Evolutionary conservation across 2,329 filamentous ascomycete species (phyloP).

Genomic region (Botrytis medusae): DNA sequence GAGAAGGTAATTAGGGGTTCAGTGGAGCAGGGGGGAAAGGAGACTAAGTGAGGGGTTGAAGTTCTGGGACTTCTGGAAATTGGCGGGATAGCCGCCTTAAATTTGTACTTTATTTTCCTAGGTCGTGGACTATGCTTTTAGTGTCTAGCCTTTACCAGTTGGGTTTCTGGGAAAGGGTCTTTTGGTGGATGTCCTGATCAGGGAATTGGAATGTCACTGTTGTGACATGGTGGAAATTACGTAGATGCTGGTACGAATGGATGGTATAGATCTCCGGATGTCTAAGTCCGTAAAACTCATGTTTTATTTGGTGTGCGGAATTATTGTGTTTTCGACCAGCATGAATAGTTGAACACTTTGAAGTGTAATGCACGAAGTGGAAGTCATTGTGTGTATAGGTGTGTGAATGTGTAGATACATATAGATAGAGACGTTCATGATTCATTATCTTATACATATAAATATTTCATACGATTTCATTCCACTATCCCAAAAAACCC

Average conservation of each 20-base stretch:
- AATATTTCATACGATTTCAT: not conserved
- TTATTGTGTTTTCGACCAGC: not conserved
- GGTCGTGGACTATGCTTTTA: not conserved
- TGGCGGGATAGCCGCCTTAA: not conserved
- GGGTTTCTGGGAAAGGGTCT: not conserved
- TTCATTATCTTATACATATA: not conserved
- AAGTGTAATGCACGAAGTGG: not conserved
- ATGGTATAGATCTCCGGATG: not conserved
- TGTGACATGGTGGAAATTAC: not conserved
- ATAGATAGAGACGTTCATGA: not conserved
- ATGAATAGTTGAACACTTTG: not conserved
- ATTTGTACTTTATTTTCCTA: not conserved
- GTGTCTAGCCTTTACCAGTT: not conserved
- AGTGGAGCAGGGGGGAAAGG: not conserved
- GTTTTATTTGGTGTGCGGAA: not conserved
- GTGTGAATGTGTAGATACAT: not conserved
- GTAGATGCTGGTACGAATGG: not conserved
- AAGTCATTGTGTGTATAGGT: not conserved
- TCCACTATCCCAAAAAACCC: not conserved
- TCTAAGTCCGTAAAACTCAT: not conserved
- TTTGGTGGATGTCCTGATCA: not conserved
- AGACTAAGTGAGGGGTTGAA: not conserved
- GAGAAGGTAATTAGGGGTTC: not conserved
- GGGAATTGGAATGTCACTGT: not conserved
- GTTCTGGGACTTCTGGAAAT: not conserved